Base-by-base conservation (phyloP, 345 rosid species). In the Gossypium longicalyx region DNA sequence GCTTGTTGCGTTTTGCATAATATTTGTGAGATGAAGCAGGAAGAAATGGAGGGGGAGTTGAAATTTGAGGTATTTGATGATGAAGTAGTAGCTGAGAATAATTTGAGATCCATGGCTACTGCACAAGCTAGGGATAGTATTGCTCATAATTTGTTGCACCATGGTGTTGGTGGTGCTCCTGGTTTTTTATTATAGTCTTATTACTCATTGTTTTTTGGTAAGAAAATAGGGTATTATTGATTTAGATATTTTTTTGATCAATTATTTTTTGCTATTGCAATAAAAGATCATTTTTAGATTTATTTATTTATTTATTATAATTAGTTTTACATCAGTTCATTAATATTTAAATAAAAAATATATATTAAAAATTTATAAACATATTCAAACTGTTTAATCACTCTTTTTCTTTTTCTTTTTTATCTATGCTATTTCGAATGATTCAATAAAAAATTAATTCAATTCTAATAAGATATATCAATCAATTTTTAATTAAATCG, bases 1-100 rank as follows among this genome's bases (percentile, higher is more conserved):
- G 88, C 90, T 15, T 85, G 90, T 67, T 87, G 90, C 49, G 87
- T 85, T 17, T 60, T 87, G 75, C 90, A 87, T 27, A 87, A 87
- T 25, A 80, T 87, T 15, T 85, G 90, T 52, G 90, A 87, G 84
- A 53, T 83, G 84, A 82, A 80, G 19, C 79, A 80, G 22, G 90
- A 87, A 74, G 82, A 38, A 48, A 19, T 85, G 34, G 81, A 67
- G 1, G 74, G 78, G 1, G 88, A 71, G 82, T 58, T 63, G 2
- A 59, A 29, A 62, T 77, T 72, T 65, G 84, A 87, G 16, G 19
- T 83, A 41, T 81, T 82, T 57, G 88, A 85, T 27, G 90, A 85
- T n/a, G 88, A 79, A 60, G 29, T 53, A 54, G 4, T 53, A 2
- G 52, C 71, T 0, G 77, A 74, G 10, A 65, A 65, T 2, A 44